Percentiles rank a stretch among this genome's conserved stretches.
phyloP scores from a whole-genome alignment of 352 stramenopile genomes.

The Phytophthora pisi region DNA sequence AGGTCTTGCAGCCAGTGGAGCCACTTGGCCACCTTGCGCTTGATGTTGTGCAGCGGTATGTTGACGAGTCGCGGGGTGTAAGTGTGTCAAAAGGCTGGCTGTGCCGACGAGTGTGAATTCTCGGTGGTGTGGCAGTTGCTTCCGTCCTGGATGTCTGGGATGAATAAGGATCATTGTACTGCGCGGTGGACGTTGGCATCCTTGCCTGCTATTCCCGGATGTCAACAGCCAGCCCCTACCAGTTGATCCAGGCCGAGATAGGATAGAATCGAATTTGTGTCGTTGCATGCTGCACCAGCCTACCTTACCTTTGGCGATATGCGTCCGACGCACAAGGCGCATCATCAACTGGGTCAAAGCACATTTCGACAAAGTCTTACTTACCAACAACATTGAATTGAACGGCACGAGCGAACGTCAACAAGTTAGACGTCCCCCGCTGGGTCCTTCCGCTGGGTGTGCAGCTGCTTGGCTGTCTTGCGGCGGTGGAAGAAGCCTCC shows the following conservation, averaged over 20 bases:
- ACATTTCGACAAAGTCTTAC: background rate
- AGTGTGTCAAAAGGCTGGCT: background rate
- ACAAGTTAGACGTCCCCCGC: constrained; percentile 15
- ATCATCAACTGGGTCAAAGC: background rate
- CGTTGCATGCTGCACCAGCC: too few species aligned
- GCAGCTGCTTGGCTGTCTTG: constrained; percentile 33
- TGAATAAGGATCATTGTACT: too few species aligned
- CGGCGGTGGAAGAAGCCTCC: constrained; percentile 51
- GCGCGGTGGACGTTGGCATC: background rate
- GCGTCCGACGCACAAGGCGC: background rate
- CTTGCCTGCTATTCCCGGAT: too few species aligned
- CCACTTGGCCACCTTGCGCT: background rate
- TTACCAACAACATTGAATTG: background rate
- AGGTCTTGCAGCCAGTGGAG: background rate
- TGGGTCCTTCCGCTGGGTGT: constrained; percentile 25
- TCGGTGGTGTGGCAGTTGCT: background rate
- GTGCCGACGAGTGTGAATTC: background rate
- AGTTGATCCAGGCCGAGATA: too few species aligned
- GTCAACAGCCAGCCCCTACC: too few species aligned
- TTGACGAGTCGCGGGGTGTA: background rate
- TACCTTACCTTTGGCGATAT: too few species aligned
- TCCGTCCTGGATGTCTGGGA: background rate
- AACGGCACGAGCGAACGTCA: background rate
- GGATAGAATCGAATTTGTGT: too few species aligned
- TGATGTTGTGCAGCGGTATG: background rate